Evolutionary conservation across 768 basidiomycete genomes (phyloP), one percentile per base, ranked within the genome.

Genomic region (Lactarius psammicola): DNA sequence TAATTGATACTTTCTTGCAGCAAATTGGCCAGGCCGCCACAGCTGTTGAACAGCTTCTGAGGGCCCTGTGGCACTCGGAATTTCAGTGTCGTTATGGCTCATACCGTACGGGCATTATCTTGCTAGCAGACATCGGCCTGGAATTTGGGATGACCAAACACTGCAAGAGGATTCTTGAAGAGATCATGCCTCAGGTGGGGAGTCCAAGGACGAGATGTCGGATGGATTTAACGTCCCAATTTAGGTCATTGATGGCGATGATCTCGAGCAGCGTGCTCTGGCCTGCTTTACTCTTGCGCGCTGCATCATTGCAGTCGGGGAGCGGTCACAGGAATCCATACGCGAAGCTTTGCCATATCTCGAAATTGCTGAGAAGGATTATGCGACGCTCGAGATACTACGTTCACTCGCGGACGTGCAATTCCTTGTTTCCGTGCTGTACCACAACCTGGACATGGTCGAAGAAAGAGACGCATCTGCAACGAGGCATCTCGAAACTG

Each of bases 171-270:
- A 80, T 93, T 58, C 70, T 95, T 55, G 87, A 92, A 56, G 91
- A 90, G 65, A 85, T 93, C 55, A 83, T 94, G 80, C 92, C 92
- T 26, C 92, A 94, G 78, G 92, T 88, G 64, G 66, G 78, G 69
- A 2, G 9, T 42, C 56, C 18, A 34, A 9, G 42, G 8, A 58
- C 34, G 49, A 23, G 15, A 15, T 49, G 15, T 30, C 33, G 23
- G n/a, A n/a, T 15, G 40, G 33, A 30, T 34, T 18, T 65, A 46
- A 62, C 31, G 30, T 33, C 18, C 3, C 33, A 26, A 20, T 56
- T 2, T 67, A 92, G 90, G 76, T 93, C 40, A 85, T 92, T 54
- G 78, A 77, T 59, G 92, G 89, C 5, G 81, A 85, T 58, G 90
- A 94, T 68, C 71, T 88, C 17, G 92, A 94, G 72, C 87, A 87